These are phyloP conservation scores for Phaeosphaeriaceae sp. DNA, from an alignment of 2,329 filamentous ascomycete species.

Conservation along the genomic window DNA sequence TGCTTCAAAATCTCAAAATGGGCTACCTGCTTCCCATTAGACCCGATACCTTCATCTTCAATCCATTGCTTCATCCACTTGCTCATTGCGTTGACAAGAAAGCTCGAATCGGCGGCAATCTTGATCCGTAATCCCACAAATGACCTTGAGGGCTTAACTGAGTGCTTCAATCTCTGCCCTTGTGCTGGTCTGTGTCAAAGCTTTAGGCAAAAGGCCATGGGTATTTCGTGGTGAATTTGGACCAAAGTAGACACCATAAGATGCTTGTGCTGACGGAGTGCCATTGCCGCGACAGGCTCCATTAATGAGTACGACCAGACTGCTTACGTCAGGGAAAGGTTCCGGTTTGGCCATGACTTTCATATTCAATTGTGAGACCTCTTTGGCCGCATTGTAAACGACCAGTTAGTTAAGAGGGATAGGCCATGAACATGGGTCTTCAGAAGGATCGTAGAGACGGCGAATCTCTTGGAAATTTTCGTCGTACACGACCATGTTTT, in stretches of 20 bases:
- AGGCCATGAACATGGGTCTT: background rate
- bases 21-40: slow-evolving; percentile 25
- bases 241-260: slow-evolving; percentile 25
- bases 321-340: background rate
- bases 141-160: slow-evolving; percentile 2
- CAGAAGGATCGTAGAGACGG: background rate
- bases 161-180: slow-evolving; percentile 26
- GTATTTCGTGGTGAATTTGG: slow-evolving; percentile 11
- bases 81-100: slow-evolving; percentile 41
- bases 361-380: slow-evolving; percentile 10
- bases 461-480: background rate
- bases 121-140: slow-evolving; percentile 12
- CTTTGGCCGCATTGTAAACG: slow-evolving; percentile 10
- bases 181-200: slow-evolving; percentile 16
- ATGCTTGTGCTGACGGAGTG: slow-evolving; percentile 9
- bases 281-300: slow-evolving; percentile 31
- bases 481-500: slow-evolving; percentile 4
- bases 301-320: slow-evolving; percentile 26
- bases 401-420: slow-evolving; percentile 3
- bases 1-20: slow-evolving; percentile 31
- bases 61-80: slow-evolving; percentile 43
- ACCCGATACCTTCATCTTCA: slow-evolving; percentile 32
- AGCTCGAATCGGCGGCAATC: slow-evolving; percentile 42
- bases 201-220: background rate
- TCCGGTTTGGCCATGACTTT: background rate